Evolutionary conservation across 2,329 filamentous ascomycete genomes (phyloP).

Genomic region (Acrocalymma vagum): DNA sequence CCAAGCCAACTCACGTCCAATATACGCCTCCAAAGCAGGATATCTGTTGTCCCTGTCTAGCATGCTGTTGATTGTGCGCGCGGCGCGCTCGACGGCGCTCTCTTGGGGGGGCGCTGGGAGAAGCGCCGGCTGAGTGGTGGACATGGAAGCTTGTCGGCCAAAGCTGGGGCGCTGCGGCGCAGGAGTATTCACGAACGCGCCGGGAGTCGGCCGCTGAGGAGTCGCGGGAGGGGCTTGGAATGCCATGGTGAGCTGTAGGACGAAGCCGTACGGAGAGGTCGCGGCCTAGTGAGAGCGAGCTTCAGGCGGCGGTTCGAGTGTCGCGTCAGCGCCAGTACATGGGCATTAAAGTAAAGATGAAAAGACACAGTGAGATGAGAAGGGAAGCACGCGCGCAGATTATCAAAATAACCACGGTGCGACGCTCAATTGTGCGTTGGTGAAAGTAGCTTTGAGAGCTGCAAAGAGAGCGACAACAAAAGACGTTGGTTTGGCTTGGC

Average conservation of each 20-base stretch:
- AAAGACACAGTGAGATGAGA: slow-evolving; percentile 14
- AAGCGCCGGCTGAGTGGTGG: slow-evolving; percentile 33
- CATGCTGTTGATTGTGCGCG: slow-evolving; percentile 81
- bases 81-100: slow-evolving; percentile 80
- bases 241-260: slow-evolving; percentile 30
- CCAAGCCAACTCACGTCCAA: slow-evolving; percentile 72
- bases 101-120: slow-evolving; percentile 32
- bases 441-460: slow-evolving; percentile 25
- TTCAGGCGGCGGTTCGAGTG: slow-evolving; percentile 34
- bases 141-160: slow-evolving; percentile 32
- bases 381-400: slow-evolving; percentile 23
- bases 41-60: slow-evolving; percentile 80
- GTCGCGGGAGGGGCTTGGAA: slow-evolving; percentile 51
- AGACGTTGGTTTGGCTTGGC: slow-evolving; percentile 27
- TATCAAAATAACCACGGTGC: slow-evolving; percentile 20
- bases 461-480: slow-evolving; percentile 39
- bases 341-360: slow-evolving; percentile 32
- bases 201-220: slow-evolving; percentile 76
- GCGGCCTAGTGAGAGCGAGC: slow-evolving; percentile 31
- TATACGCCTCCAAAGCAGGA: slow-evolving; percentile 88
- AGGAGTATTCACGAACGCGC: slow-evolving; percentile 79
- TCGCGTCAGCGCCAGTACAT: slow-evolving; percentile 37
- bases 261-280: slow-evolving; percentile 18
- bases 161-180: slow-evolving; percentile 55
- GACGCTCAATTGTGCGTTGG: slow-evolving; percentile 39